Evolutionary conservation across 208 protist species (phyloP).

Genomic region (Herpetomonas muscarum): DNA sequence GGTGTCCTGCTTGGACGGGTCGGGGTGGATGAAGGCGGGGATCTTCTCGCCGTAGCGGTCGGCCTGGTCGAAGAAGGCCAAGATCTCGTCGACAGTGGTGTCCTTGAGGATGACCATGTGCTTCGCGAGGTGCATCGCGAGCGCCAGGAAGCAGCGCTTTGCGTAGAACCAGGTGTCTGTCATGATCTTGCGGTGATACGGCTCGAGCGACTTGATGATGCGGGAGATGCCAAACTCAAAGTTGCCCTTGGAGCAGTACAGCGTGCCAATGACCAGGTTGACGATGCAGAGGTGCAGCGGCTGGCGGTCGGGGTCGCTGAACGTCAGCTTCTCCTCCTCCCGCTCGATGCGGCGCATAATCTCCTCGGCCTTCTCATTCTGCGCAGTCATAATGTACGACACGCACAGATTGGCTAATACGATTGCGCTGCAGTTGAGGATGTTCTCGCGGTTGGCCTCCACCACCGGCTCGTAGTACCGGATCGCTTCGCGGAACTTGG

Average conservation of each 20-base stretch:
- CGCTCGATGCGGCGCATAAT: conserved; percentile 96
- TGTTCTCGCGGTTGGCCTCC: conserved; percentile 88
- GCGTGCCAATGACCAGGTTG: conserved; percentile 98
- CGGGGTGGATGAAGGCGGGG: conserved; percentile 80
- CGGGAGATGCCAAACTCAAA: conserved; percentile 98
- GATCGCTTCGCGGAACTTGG: conserved; percentile 95
- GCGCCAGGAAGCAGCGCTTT: conserved; percentile 95
- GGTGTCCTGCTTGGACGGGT: conserved; percentile 84
- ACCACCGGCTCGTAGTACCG: conserved; percentile 97
- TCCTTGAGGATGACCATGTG: conserved; percentile 97
- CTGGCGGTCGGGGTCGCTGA: conserved; percentile 87
- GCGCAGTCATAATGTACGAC: conserved; percentile 95
- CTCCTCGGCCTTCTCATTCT: conserved; percentile 96
- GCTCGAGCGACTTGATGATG: conserved; percentile 96
- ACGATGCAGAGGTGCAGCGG: conserved; percentile 96
- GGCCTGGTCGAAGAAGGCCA: conserved; percentile 93
- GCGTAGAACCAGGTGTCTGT: conserved; percentile 98
- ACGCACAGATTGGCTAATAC: conserved; percentile 98
- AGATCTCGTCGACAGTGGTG: conserved; percentile 88
- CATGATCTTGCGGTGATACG: conserved; percentile 96
- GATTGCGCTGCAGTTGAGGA: conserved; percentile 94
- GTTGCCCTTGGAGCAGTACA: conserved; percentile 98
- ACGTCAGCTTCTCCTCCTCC: conserved; percentile 91
- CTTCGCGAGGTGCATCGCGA: conserved; percentile 96
- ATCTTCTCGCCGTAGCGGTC: conserved; percentile 91